Evolutionary conservation across 202 grass and related monocot genomes (phyloP).

Genomic region (Saccharum hybrid): DNA sequence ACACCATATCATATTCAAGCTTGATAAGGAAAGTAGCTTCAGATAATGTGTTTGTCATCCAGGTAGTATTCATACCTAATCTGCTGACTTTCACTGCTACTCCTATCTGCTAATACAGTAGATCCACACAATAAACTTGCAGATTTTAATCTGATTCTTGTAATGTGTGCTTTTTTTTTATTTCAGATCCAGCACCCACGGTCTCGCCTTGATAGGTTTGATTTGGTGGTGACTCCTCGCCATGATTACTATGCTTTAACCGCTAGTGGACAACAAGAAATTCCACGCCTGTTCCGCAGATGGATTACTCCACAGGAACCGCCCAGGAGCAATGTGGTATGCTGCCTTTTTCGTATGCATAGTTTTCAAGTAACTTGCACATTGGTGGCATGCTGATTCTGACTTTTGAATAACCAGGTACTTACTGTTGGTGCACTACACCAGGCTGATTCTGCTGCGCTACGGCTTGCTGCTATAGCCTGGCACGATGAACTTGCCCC

Average conservation of each 20-base stretch:
- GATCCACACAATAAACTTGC: not conserved
- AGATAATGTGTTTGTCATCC: constrained; percentile 86
- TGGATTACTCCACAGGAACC: constrained; percentile 83
- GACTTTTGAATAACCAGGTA: constrained; percentile 57
- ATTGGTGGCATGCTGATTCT: constrained; percentile 40
- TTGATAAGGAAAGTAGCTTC: constrained; percentile 69
- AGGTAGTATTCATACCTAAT: constrained; percentile 59
- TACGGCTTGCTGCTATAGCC: constrained; percentile 72
- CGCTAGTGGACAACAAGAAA: constrained; percentile 67
- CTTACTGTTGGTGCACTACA: constrained; percentile 83
- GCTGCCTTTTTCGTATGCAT: constrained; percentile 23
- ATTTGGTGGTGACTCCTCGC: constrained; percentile 83
- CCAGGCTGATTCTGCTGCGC: constrained; percentile 79
- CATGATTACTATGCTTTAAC: constrained; percentile 94
- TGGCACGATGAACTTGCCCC: constrained; percentile 93
- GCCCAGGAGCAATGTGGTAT: constrained; percentile 83
- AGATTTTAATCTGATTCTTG: not conserved
- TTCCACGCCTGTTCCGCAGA: constrained; percentile 67
- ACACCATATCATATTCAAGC: constrained; percentile 85
- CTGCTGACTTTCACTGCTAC: not conserved
- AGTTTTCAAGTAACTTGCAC: not conserved
- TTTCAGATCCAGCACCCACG: constrained; percentile 91
- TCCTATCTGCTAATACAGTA: constrained; percentile 22
- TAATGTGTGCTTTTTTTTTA: constrained; percentile 21
- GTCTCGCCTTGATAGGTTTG: constrained; percentile 77